Percentiles rank a stretch among this genome's conserved stretches.
Evolutionary conservation across 441 rosid species (phyloP).

Genomic region (Gossypium lobatum): DNA sequence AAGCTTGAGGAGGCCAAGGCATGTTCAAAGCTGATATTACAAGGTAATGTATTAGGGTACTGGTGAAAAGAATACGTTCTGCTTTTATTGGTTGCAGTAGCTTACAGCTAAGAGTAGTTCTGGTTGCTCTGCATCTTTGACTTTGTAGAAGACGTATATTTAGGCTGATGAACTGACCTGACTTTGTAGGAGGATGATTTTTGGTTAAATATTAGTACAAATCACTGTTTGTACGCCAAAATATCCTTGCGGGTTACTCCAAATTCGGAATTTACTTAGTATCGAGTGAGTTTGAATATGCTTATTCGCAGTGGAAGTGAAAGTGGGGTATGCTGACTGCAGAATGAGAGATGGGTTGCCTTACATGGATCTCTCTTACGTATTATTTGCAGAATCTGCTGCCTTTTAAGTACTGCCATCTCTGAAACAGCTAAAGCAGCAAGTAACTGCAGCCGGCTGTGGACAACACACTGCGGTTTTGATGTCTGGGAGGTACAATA

Average conservation of each 20-base stretch:
- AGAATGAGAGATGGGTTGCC: background rate
- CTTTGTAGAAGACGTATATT: no score
- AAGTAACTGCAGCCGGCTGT: conserved; percentile 64
- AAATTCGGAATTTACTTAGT: no score
- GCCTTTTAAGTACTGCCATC: conserved; percentile 49
- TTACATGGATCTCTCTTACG: background rate
- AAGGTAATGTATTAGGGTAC: conserved; percentile 37
- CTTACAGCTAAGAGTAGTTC: no score
- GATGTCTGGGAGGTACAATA: conserved; percentile 80
- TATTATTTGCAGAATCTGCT: conserved; percentile 59
- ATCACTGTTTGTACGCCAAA: no score
- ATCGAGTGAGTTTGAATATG: background rate
- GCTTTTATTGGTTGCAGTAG: no score
- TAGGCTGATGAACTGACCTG: no score
- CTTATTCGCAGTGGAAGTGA: background rate
- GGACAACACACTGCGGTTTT: conserved; percentile 76
- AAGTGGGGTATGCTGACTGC: background rate
- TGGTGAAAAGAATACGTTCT: no score
- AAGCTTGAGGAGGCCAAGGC: conserved; percentile 62
- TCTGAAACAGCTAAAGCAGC: conserved; percentile 75
- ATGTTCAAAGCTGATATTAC: conserved; percentile 87
- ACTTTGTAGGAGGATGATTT: no score
- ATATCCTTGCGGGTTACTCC: no score
- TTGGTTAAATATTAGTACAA: no score
- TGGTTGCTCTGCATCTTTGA: no score